phyloP scores from a whole-genome alignment of 2,329 filamentous ascomycete genomes.

The Fusarium agapanthi region DNA sequence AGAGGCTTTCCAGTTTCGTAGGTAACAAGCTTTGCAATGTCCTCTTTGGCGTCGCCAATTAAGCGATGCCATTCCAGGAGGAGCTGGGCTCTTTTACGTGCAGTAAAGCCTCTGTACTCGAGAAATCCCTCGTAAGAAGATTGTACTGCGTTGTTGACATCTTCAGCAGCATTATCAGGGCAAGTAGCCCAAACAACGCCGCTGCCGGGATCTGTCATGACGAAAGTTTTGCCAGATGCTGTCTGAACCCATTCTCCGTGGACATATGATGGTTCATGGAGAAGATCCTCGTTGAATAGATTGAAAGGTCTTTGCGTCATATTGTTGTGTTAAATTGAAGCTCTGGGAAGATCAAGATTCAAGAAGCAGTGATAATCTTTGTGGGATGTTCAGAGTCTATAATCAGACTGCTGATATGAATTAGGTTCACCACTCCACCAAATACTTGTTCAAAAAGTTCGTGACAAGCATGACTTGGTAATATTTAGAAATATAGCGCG shows the following conservation, averaged over 20 bases:
- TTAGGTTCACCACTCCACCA: no score
- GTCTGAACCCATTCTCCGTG: not conserved
- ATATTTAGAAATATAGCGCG: rapidly evolving
- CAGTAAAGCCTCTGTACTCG: not conserved
- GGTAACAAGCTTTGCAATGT: constrained; percentile 51
- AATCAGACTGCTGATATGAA: no score
- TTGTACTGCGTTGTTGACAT: not conserved
- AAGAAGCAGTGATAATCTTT: no score
- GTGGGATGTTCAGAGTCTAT: no score
- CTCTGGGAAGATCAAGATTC: not conserved
- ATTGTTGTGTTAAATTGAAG: not conserved
- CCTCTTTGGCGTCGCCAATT: constrained; percentile 46
- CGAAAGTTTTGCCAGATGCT: not conserved
- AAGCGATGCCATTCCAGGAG: constrained; percentile 49
- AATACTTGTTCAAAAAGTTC: no score
- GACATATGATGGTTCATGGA: not conserved
- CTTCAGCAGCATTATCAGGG: not conserved
- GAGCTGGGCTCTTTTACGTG: constrained; percentile 43
- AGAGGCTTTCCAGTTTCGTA: constrained; percentile 64
- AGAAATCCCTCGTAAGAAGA: not conserved
- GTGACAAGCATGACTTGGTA: no score
- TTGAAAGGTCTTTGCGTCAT: not conserved
- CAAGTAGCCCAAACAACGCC: not conserved
- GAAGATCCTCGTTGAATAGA: not conserved
- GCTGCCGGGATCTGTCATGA: not conserved